Percentiles rank a stretch among this genome's conserved stretches.
Conservation (phyloP, 2,329 filamentous ascomycete species). For the Cytospora leucostoma region DNA sequence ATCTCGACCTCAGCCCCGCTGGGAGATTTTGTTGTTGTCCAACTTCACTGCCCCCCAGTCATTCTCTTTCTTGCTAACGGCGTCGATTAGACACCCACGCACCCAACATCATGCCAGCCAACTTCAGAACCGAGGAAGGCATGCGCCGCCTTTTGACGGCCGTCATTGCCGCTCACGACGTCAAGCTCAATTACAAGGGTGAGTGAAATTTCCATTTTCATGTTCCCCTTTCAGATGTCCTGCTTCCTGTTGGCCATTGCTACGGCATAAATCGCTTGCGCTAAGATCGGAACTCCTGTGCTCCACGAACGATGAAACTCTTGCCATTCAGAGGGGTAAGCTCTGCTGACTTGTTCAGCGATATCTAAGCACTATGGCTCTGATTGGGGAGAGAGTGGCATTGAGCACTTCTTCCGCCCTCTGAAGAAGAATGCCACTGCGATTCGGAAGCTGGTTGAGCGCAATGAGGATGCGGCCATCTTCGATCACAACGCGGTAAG, state of each 20-base stretch:
- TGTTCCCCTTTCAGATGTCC: neutral
- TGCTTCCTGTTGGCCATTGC: neutral
- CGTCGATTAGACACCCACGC: slow-evolving; percentile 12
- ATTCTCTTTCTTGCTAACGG: neutral
- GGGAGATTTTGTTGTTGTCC: neutral
- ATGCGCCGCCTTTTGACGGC: slow-evolving; percentile 62
- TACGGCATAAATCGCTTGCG: neutral
- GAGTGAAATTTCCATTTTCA: slow-evolving; percentile 35
- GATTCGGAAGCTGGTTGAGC: slow-evolving; percentile 40
- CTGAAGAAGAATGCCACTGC: slow-evolving; percentile 46
- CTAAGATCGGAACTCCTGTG: neutral
- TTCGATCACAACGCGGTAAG: slow-evolving; percentile 35
- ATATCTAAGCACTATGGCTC: slow-evolving; percentile 51
- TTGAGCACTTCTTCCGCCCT: slow-evolving; percentile 55
- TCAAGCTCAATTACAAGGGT: slow-evolving; percentile 65
- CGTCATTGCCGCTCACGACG: slow-evolving; percentile 57
- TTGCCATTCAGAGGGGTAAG: slow-evolving; percentile 26
- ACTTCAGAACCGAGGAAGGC: slow-evolving; percentile 62
- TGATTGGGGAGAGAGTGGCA: slow-evolving; percentile 48
- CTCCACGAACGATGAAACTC: no score
- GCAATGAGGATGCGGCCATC: slow-evolving; percentile 46
- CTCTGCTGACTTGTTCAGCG: slow-evolving; percentile 39
- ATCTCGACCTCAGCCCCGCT: neutral
- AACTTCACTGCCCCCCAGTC: neutral
- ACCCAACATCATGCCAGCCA: slow-evolving; percentile 50